These are phyloP conservation scores for Lactarius psammicola DNA, from an alignment of 768 basidiomycete species.

Conservation along the genomic window DNA sequence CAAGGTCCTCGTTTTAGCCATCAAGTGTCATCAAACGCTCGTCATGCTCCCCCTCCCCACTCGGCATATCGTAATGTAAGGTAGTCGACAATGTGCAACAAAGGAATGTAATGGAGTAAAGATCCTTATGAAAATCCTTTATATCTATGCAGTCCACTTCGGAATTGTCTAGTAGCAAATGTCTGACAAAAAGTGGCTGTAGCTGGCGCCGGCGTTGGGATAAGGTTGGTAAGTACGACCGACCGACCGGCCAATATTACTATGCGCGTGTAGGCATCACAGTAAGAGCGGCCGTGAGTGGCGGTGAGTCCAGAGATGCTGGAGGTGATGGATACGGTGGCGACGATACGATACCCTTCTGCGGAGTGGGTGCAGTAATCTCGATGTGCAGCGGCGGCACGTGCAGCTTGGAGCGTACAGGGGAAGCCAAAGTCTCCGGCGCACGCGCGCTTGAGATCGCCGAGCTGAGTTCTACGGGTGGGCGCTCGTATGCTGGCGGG, in stretches of 20 bases:
- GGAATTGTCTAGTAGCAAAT: neutral
- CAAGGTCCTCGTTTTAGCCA: neutral
- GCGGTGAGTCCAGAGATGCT: conserved; percentile 42
- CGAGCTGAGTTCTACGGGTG: neutral
- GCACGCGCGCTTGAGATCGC: conserved; percentile 17
- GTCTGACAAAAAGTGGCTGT: neutral
- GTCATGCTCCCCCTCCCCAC: neutral
- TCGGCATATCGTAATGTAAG: neutral
- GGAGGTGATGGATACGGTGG: conserved; percentile 43
- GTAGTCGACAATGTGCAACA: neutral
- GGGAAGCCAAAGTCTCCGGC: conserved; percentile 6
- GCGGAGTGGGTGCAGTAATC: conserved; percentile 30
- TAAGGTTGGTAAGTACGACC: neutral
- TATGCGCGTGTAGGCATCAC: conserved; percentile 20
- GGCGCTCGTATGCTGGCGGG: conserved; percentile 22
- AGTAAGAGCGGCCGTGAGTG: conserved; percentile 26
- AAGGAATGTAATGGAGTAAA: neutral
- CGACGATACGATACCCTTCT: conserved; percentile 23
- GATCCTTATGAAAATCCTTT: conserved; percentile 1
- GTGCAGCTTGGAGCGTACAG: conserved; percentile 25
- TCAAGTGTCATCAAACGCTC: neutral
- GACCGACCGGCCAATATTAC: no score
- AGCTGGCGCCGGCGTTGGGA: no score
- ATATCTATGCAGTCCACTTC: conserved; percentile 8
- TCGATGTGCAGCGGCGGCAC: conserved; percentile 32